These are phyloP conservation scores for Powellomyces hirtus DNA, from an alignment of 192 early-diverging fungal species.

Conservation along the genomic window DNA sequence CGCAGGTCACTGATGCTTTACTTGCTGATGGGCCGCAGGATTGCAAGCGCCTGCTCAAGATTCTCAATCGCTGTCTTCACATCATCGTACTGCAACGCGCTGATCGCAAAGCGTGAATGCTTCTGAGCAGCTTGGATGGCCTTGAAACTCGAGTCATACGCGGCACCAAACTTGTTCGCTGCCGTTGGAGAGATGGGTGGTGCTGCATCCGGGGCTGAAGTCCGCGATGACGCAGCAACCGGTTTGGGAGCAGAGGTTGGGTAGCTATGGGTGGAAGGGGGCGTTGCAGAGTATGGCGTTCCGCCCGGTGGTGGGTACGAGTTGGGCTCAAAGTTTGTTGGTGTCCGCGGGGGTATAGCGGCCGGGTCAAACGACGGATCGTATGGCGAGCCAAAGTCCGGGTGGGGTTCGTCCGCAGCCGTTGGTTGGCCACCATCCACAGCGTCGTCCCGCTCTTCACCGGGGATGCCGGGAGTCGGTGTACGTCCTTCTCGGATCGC, in stretches of 20 bases:
- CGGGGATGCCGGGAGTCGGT: slow-evolving; percentile 51
- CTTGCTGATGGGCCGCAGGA: slow-evolving; percentile 14
- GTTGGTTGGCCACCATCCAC: too few species aligned
- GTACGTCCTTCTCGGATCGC: slow-evolving; percentile 79
- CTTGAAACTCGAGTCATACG: slow-evolving; percentile 28
- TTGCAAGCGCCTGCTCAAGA: slow-evolving; percentile 40
- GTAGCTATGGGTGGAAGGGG: neutral
- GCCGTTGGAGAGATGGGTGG: slow-evolving; percentile 6
- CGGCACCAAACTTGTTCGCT: neutral
- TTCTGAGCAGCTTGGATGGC: slow-evolving; percentile 71
- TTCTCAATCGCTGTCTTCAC: slow-evolving; percentile 73
- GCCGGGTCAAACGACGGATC: slow-evolving; percentile 23
- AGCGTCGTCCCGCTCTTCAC: slow-evolving; percentile 17
- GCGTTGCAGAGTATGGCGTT: neutral
- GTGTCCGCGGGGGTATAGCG: slow-evolving; percentile 15
- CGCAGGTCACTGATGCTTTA: too few species aligned
- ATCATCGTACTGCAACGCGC: slow-evolving; percentile 94
- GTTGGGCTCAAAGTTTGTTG: neutral
- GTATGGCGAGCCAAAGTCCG: slow-evolving; percentile 28
- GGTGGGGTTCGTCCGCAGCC: neutral
- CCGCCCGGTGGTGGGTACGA: slow-evolving; percentile 18
- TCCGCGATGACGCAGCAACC: neutral
- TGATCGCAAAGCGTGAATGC: slow-evolving; percentile 86
- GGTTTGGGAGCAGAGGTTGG: neutral
- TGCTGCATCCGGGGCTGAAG: slow-evolving; percentile 14